Base-by-base conservation (phyloP, 768 basidiomycete genomes). In the Mycena vitilis region DNA sequence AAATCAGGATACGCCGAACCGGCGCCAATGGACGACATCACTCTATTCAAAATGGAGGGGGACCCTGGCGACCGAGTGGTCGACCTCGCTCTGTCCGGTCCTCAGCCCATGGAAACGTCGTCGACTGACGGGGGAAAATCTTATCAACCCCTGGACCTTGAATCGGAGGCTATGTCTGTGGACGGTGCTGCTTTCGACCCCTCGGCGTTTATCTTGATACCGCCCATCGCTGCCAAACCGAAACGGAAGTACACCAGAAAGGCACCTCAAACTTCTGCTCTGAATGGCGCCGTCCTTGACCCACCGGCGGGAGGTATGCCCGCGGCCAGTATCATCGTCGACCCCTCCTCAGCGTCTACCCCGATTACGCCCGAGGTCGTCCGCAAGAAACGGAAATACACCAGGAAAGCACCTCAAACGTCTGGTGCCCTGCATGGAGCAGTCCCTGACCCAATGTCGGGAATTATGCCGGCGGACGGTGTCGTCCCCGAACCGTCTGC, bases 41-140 rank as follows among this genome's bases (percentile, higher is more conserved):
- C 38, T n/a, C 47, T 55, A 8, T 22, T 65, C 1, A 65, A 65
- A 52, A 37, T 48, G 18, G 68, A 61, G 34, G 63, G 60, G 1
- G 55, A 44, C n/a, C 38, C 16, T 22, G 49, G 34, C 8, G 36
- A 56, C 7, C 45, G 42, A 44, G 25, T 20, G 42, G 38, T 5
- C 30, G 30, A 30, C 30, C 5, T 30, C 30, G 3, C 2, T 30
- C 3, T 5, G 30, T 30, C 40, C 10, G 15, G 10, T 58, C n/a
- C 47, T 30, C 25, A 58, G 23, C 12, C 25, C 4, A 11, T 18
- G 16, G 44, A 54, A 54, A 44, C 15, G 42, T 25, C 34, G 25
- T n/a, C 54, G 30, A 49, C 4, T 16, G 37, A 42, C 9, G 56
- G 8, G 2, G 16, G 47, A 47, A 37, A 47, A 40, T 51, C 57